A percentile compares a stretch with the other conserved stretches of the same genome.
Evolutionary conservation across 2,329 filamentous ascomycete species (phyloP).

Genomic region (Rachicladosporium sp.): DNA sequence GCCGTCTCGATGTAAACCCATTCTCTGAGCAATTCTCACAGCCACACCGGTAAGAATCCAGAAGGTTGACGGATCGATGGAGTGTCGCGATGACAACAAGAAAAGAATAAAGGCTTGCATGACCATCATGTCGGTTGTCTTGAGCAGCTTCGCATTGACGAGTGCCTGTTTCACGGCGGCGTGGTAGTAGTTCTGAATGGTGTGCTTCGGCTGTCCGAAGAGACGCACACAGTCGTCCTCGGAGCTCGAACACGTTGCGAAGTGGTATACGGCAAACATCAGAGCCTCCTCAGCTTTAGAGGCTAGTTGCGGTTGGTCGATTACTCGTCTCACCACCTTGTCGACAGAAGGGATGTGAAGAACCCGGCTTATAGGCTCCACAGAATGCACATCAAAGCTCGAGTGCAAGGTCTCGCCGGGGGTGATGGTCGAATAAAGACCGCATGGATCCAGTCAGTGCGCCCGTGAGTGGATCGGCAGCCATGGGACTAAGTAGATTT

Average conservation of each 20-base stretch:
- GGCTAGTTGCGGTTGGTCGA: slow-evolving; percentile 37
- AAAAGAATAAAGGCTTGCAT: slow-evolving; percentile 58
- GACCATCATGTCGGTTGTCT: slow-evolving; percentile 50
- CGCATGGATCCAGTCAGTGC: slow-evolving; percentile 11
- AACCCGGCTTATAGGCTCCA: slow-evolving; percentile 60
- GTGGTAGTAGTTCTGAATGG: slow-evolving; percentile 23
- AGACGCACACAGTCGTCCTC: slow-evolving; percentile 33
- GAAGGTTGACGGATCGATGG: slow-evolving; percentile 39
- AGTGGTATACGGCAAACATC: slow-evolving; percentile 50
- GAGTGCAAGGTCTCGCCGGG: slow-evolving; percentile 41
- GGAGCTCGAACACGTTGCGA: slow-evolving; percentile 39
- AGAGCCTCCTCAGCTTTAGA: slow-evolving; percentile 47
- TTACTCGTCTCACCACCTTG: slow-evolving; percentile 39
- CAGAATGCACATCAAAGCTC: slow-evolving; percentile 49
- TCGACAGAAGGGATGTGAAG: slow-evolving; percentile 48
- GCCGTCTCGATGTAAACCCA: slow-evolving; percentile 51
- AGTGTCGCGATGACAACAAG: slow-evolving; percentile 30
- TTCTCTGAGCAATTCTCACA: slow-evolving; percentile 46
- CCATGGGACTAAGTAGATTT: slow-evolving; percentile 7
- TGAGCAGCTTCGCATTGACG: slow-evolving; percentile 54
- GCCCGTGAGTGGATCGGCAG: slow-evolving; percentile 17
- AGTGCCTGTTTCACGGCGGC: slow-evolving; percentile 51
- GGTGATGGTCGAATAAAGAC: slow-evolving; percentile 34
- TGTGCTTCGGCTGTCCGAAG: slow-evolving; percentile 42
- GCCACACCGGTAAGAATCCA: slow-evolving; percentile 54